Percentiles rank a stretch among this genome's conserved stretches.
Evolutionary conservation across 306 rosid genomes (phyloP).

Genomic region (Comarum palustre): DNA sequence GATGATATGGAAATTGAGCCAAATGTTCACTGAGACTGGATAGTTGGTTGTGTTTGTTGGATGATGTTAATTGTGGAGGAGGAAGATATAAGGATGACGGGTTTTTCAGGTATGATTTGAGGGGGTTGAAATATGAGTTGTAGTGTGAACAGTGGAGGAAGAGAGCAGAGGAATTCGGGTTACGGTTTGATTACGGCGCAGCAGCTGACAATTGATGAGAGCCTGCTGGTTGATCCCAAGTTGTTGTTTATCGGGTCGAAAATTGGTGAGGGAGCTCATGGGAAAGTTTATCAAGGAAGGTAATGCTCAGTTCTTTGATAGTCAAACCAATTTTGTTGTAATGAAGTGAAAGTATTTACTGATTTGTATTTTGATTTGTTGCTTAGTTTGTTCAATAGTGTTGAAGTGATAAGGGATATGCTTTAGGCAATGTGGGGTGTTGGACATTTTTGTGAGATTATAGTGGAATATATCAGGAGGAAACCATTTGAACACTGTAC

Average conservation of each 20-base stretch:
- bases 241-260: slow-evolving; percentile 74
- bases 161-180: slow-evolving; percentile 37
- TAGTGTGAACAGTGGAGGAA: slow-evolving; percentile 45
- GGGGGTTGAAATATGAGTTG: slow-evolving; percentile 79
- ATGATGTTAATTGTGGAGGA: slow-evolving; percentile 24
- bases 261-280: slow-evolving; percentile 98
- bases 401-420: not conserved
- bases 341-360: not conserved
- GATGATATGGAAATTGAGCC: slow-evolving; percentile 28
- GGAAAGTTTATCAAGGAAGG: slow-evolving; percentile 98
- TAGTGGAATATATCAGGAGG: not conserved
- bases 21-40: slow-evolving; percentile 26
- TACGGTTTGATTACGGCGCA: slow-evolving; percentile 42
- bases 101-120: slow-evolving; percentile 52
- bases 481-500: not conserved
- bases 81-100: slow-evolving; percentile 42
- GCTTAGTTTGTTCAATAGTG: not conserved
- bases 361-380: not conserved
- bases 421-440: not conserved
- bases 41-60: slow-evolving; percentile 14
- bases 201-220: slow-evolving; percentile 69
- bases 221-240: slow-evolving; percentile 84
- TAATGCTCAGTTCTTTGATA: slow-evolving; percentile 39
- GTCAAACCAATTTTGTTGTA: not conserved
- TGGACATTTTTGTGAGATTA: not conserved